phyloP scores from a whole-genome alignment of 2,329 filamentous ascomycete genomes.

The Epichloe glyceriae region DNA sequence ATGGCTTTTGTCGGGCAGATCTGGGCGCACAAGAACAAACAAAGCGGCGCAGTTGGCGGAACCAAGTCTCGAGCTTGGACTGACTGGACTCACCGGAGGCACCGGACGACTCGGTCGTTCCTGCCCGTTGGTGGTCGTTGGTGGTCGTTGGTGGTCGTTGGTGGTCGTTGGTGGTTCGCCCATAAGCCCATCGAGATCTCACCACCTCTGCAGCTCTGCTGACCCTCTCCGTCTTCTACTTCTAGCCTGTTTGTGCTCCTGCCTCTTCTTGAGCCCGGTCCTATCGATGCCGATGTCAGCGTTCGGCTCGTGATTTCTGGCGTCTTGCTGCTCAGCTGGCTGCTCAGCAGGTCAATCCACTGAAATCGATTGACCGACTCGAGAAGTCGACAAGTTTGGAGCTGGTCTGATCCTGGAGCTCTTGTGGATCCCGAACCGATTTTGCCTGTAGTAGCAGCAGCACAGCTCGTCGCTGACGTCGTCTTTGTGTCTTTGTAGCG shows the following conservation, averaged over 20 bases:
- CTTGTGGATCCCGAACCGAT: background rate
- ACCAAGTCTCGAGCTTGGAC: background rate
- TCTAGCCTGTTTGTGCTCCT: background rate
- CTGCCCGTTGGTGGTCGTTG: background rate
- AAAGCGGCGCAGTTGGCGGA: background rate
- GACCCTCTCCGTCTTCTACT: background rate
- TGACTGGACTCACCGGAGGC: background rate
- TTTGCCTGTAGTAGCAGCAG: background rate
- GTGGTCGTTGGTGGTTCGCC: background rate
- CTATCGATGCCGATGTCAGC: background rate
- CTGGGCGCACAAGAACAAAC: background rate
- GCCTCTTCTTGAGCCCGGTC: background rate
- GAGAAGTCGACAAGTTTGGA: background rate
- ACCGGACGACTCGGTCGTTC: background rate
- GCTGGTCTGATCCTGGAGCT: background rate
- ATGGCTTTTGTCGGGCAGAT: background rate
- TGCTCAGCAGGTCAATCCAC: background rate
- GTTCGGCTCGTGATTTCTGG: background rate
- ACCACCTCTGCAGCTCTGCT: background rate
- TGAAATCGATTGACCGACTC: background rate
- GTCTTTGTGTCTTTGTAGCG: slow-evolving; percentile 3
- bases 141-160: background rate
- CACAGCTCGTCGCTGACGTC: background rate
- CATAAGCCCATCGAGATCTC: background rate
- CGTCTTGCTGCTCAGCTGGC: background rate